Evolutionary conservation across 345 rosid species (phyloP), one percentile per base, ranked within the genome.

Genomic region (Sonneratia caseolaris): DNA sequence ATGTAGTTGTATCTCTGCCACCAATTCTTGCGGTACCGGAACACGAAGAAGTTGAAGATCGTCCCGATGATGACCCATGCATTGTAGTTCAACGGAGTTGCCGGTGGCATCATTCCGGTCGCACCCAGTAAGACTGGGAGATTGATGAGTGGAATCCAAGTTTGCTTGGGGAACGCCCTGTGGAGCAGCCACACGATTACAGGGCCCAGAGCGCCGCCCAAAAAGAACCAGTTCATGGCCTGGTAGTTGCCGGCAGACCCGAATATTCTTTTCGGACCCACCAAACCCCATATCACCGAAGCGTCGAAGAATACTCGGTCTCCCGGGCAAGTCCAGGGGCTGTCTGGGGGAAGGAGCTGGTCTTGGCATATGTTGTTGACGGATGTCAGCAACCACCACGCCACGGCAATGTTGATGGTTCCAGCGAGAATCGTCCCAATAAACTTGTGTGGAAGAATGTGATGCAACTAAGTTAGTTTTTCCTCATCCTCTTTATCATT

Each of bases 221-320:
- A 73, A 79, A 93, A 93, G 76, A 93, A 93, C 98, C 94, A 89
- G 68, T 93, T 93, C 88, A 89, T 81, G 35, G 89, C 84, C 0
- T 70, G 57, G 78, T 93, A 93, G 82, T 86, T 89, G 61, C 98
- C 97, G 7, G 81, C 83, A 16, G 84, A 73, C 36, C 96, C 97
- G 37, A 91, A 93, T 64, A 87, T 93, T 47, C 92, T 74, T 72
- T 77, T 93, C 4, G 98, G 97, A 55, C 93, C 97, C 9, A 85
- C 93, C 78, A 91, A 68, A 72, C 96, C 98, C 97, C 97, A 93
- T 71, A 91, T 93, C 59, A 89, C 94, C 7, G 96, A 87, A 45
- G 98, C 97, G 72, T 93, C 96, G 53, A 91, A 91, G 90, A 93
- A 91, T 71, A 93, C 94, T 53, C 92, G 76, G 68, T 91, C 96